phyloP scores from a whole-genome alignment of 2,329 filamentous ascomycete species.

The Nigrograna mackinnonii region DNA sequence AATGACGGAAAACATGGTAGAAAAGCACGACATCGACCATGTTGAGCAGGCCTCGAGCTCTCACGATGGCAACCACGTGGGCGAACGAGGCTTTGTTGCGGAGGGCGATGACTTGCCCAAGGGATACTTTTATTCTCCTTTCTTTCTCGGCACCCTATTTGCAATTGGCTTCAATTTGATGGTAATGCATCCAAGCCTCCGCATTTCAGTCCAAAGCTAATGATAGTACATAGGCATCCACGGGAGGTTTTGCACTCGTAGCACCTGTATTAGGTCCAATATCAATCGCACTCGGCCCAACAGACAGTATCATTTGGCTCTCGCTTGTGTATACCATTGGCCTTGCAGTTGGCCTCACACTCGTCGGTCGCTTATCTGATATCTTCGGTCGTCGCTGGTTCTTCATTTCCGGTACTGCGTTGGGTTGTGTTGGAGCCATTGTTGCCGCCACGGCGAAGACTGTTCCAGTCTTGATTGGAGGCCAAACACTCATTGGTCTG shows the following conservation, averaged over 20 bases:
- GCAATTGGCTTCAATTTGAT: constrained; percentile 13
- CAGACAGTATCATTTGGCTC: constrained; percentile 14
- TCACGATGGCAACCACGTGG: constrained; percentile 44
- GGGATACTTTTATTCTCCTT: constrained; percentile 43
- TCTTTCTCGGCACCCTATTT: constrained; percentile 44
- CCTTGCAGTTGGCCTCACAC: constrained; percentile 12
- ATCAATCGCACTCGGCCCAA: constrained; percentile 7
- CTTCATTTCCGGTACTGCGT: constrained; percentile 28
- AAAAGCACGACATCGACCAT: constrained; percentile 7
- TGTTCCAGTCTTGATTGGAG: constrained; percentile 10
- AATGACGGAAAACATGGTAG: constrained; percentile 5
- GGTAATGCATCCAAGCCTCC: constrained; percentile 6
- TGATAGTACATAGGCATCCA: too few species aligned
- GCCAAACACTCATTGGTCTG: constrained; percentile 11
- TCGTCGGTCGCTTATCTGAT: constrained; percentile 19
- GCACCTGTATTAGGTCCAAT: constrained; percentile 12
- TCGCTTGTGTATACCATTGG: constrained; percentile 16
- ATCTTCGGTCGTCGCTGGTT: constrained; percentile 37
- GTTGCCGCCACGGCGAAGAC: constrained; percentile 9
- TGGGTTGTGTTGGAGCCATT: constrained; percentile 17
- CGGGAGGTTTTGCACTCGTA: constrained; percentile 13
- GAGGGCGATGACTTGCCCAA: constrained; percentile 40
- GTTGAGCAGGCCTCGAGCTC: constrained; percentile 22
- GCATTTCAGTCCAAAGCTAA: neutral
- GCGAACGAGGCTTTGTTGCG: constrained; percentile 42